Conservation (phyloP, 2,329 filamentous ascomycete genomes). For the Raffaelea arxii region DNA sequence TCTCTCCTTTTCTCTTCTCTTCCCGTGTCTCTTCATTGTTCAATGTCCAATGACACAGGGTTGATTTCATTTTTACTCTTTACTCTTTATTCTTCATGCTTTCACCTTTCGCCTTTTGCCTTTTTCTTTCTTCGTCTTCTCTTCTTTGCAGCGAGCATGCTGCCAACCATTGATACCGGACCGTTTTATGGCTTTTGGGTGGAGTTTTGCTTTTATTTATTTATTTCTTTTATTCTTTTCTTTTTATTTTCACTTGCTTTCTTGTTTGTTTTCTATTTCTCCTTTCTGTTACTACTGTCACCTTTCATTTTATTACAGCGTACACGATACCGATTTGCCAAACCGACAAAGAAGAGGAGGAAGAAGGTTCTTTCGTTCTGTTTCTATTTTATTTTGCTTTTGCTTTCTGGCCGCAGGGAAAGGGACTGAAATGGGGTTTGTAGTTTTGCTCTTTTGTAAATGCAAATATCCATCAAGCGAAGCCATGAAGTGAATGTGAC, state of each 20-base stretch:
- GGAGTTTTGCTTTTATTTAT: background rate
- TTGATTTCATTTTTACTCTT: background rate
- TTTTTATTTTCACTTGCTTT: background rate
- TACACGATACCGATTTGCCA: slow-evolving; percentile 7
- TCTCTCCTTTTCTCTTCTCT: background rate
- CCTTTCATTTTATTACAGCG: background rate
- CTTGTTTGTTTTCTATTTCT: slow-evolving; percentile 1
- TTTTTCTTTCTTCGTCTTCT: too few relatives aligned
- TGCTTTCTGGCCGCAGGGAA: background rate
- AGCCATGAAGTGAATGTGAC: too few relatives aligned
- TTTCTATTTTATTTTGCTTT: slow-evolving; percentile 1
- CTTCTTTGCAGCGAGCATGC: background rate
- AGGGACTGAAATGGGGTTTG: too few relatives aligned
- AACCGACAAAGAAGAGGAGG: background rate
- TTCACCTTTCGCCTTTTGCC: background rate
- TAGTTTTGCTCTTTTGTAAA: too few relatives aligned
- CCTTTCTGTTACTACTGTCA: background rate
- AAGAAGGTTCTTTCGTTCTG: background rate
- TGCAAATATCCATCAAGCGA: too few relatives aligned
- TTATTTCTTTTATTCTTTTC: background rate
- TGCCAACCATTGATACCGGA: background rate
- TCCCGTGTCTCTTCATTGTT: background rate
- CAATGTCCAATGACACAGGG: too few relatives aligned
- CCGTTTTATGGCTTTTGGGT: background rate
- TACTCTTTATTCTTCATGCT: background rate